These are phyloP conservation scores for Colletotrichum sp. DNA, from an alignment of 2,329 filamentous ascomycete genomes.

Conservation along the genomic window DNA sequence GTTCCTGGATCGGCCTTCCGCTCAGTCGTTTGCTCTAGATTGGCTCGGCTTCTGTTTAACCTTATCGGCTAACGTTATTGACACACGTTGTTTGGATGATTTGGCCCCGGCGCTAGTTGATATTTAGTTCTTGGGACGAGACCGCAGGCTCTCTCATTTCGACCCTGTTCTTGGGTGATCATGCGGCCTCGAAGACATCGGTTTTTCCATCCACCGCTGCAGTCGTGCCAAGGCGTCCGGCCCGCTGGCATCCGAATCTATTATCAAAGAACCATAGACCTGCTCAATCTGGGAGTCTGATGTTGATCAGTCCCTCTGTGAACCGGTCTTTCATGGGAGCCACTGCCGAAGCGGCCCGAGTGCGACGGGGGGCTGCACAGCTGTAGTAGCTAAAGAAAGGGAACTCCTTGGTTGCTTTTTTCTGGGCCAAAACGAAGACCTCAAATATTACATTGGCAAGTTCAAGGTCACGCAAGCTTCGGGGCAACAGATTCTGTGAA, in stretches of 20 bases:
- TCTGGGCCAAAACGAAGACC: neutral
- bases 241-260: neutral
- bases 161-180: neutral
- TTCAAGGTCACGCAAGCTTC: neutral
- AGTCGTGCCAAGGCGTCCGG: neutral
- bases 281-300: neutral
- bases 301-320: neutral
- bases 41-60: neutral
- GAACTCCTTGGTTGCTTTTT: neutral
- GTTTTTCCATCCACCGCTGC: neutral
- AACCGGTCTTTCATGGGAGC: neutral
- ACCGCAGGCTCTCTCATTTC: neutral
- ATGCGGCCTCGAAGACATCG: neutral
- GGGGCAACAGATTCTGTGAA: neutral
- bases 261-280: neutral
- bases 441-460: neutral
- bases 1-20: neutral
- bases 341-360: neutral
- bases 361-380: neutral
- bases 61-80: neutral
- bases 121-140: neutral
- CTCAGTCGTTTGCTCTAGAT: neutral
- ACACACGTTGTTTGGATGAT: neutral
- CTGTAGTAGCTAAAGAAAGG: neutral
- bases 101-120: neutral